A percentile compares a stretch with the other conserved stretches of the same genome.
Evolutionary conservation across 345 rosid species (phyloP).

Genomic region (Laguncularia racemosa): DNA sequence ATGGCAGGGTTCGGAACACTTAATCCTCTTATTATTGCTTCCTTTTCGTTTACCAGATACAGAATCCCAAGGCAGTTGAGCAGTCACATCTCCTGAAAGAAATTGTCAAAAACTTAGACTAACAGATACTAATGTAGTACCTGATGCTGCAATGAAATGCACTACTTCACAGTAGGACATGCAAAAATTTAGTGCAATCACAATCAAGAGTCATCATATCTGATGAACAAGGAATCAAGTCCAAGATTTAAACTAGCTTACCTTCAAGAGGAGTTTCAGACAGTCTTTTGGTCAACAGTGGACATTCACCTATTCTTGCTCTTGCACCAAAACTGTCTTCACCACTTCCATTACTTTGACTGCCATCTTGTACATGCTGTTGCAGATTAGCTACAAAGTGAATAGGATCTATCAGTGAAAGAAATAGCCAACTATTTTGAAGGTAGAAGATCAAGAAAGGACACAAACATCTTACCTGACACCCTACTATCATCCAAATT

Average conservation of each 20-base stretch:
- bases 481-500: constrained; percentile 4
- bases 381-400: constrained; percentile 11
- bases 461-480: constrained; percentile 32
- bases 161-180: neutral
- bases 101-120: neutral
- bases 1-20: constrained; percentile 36
- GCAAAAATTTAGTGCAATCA: neutral
- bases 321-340: constrained; percentile 14
- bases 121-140: neutral
- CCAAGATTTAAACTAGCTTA: constrained; percentile 10
- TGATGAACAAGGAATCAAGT: no score
- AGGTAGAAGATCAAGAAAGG: constrained; percentile 1
- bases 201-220: no score
- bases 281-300: constrained; percentile 36
- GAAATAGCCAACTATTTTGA: neutral
- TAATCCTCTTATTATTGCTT: constrained; percentile 49
- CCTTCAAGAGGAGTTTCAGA: constrained; percentile 44
- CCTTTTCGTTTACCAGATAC: constrained; percentile 28
- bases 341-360: constrained; percentile 18
- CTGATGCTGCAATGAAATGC: no score
- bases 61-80: constrained; percentile 10
- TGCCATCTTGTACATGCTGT: constrained; percentile 18
- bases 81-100: constrained; percentile 24
- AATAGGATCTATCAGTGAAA: constrained; percentile 4
- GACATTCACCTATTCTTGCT: constrained; percentile 19